Evolutionary conservation across 164 flowering plant species (phyloP).

Genomic region (Taxillus chinensis): DNA sequence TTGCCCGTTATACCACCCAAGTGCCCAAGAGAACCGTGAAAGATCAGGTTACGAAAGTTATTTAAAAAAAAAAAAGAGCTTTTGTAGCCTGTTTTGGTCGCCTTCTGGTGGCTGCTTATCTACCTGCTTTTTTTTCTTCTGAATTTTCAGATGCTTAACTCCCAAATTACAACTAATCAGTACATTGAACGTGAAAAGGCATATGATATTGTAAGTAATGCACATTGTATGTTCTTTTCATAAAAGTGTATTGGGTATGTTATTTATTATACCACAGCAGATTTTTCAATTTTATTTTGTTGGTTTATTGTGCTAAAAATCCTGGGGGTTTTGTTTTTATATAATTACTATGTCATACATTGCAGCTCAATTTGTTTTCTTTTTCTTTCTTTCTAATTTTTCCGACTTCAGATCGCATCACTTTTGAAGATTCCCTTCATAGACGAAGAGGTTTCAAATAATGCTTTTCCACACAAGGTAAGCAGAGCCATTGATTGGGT

Average conservation of each 20-base stretch:
- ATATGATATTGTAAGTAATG: constrained; percentile 61
- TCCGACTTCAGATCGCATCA: constrained; percentile 66
- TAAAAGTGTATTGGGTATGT: neutral
- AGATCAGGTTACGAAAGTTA: constrained; percentile 59
- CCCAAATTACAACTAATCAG: constrained; percentile 70
- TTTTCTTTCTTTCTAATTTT: neutral
- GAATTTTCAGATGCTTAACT: constrained; percentile 58
- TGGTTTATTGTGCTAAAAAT: neutral
- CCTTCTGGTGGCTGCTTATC: neutral
- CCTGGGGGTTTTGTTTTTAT: neutral
- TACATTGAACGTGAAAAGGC: constrained; percentile 87
- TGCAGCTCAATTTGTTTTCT: neutral
- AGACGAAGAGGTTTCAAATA: constrained; percentile 70
- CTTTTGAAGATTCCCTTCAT: constrained; percentile 76
- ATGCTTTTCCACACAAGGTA: constrained; percentile 71
- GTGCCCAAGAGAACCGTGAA: constrained; percentile 39
- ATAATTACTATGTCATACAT: neutral
- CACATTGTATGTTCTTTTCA: neutral
- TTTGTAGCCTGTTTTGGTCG: neutral
- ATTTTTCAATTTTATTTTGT: neutral
- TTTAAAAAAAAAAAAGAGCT: no score
- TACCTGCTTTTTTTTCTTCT: neutral
- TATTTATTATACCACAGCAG: neutral
- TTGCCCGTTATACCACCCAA: constrained; percentile 52
- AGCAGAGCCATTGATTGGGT: neutral